Conservation (phyloP, 2,329 filamentous ascomycete species). For the Ophiostoma himal-ulmi region DNA sequence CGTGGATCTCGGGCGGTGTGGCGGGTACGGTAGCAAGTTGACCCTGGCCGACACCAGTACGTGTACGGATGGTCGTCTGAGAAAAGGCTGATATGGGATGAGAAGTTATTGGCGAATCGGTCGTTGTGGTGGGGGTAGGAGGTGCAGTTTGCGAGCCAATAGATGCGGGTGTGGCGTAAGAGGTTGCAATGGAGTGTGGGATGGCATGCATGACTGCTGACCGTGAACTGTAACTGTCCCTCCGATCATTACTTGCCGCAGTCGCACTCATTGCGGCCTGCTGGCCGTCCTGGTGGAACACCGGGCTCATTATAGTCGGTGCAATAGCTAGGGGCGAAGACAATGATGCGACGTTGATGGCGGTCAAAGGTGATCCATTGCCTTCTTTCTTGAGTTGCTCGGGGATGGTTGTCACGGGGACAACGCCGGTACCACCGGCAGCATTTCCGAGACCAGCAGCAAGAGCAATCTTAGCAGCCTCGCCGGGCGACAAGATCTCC, state of each 20-base stretch:
- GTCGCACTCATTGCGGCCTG: neutral
- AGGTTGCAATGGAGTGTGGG: neutral
- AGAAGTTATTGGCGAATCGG: neutral
- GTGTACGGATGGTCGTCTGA: neutral
- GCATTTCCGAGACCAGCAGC: conserved; percentile 11
- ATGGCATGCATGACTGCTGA: neutral
- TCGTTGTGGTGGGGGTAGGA: neutral
- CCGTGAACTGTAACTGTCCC: neutral
- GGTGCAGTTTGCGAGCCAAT: neutral
- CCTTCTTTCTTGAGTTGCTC: neutral
- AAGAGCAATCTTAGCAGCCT: conserved; percentile 21
- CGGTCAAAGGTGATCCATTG: neutral
- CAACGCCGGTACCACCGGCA: neutral
- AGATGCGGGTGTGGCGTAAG: neutral
- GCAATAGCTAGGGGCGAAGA: neutral
- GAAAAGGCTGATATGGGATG: neutral
- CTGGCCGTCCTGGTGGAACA: neutral
- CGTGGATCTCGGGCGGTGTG: conserved; percentile 32
- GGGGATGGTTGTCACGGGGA: neutral
- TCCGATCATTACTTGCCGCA: neutral
- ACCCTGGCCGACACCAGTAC: neutral
- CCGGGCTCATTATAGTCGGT: neutral
- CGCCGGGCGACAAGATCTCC: conserved; percentile 33
- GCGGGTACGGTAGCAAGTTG: conserved; percentile 17
- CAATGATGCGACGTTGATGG: neutral